Conservation (phyloP, 176 grass and related monocot genomes). For the Oryza meyeriana region DNA sequence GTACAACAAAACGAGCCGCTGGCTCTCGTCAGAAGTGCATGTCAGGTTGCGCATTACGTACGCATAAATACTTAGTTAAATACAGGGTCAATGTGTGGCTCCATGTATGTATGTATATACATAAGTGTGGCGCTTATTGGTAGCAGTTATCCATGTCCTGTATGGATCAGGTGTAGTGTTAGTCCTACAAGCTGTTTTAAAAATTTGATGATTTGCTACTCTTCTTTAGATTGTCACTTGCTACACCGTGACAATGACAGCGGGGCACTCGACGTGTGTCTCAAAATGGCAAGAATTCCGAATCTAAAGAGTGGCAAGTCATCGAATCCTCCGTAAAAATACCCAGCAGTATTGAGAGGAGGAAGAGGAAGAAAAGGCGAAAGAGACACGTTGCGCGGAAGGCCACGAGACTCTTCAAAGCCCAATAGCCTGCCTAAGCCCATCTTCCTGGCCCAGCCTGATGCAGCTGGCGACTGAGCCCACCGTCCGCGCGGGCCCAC, state of each 20-base stretch:
- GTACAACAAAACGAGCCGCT: not conserved
- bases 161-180: not conserved
- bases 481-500: not conserved
- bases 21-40: not conserved
- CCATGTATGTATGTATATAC: not conserved
- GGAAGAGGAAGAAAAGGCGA: not conserved
- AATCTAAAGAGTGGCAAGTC: too few relatives aligned
- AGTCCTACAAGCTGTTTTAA: not conserved
- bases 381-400: not conserved
- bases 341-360: not conserved
- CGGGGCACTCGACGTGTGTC: too few relatives aligned
- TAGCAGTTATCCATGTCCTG: not conserved
- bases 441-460: not conserved
- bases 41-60: not conserved
- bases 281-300: too few relatives aligned
- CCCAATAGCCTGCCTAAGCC: not conserved
- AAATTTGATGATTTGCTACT: too few relatives aligned
- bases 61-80: not conserved
- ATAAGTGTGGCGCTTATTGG: not conserved
- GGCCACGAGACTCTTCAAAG: not conserved
- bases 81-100: not conserved
- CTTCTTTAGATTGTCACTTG: too few relatives aligned
- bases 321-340: not conserved
- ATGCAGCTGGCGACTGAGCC: too few relatives aligned
- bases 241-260: too few relatives aligned